phyloP scores from a whole-genome alignment of 495 filamentous ascomycete species.

The Penicillium lividum region DNA sequence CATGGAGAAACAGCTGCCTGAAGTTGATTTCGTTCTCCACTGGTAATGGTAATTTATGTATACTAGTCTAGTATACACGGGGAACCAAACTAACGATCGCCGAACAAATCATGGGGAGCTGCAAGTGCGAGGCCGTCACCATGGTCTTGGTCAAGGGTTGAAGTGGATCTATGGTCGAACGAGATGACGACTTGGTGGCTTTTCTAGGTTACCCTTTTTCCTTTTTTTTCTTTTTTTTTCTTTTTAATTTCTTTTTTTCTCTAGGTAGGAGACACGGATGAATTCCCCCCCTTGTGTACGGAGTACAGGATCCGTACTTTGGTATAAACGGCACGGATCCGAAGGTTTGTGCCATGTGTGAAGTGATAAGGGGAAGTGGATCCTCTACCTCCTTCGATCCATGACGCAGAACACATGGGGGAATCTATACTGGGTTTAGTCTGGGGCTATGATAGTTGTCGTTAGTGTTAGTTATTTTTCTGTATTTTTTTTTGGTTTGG shows the following conservation, averaged over 20 bases:
- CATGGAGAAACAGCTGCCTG: conserved; percentile 2
- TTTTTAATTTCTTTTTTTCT: neutral
- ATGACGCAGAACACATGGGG: conserved; percentile 25
- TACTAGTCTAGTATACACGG: neutral
- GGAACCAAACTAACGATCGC: conserved; percentile 19
- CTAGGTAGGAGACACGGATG: neutral
- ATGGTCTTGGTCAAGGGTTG: conserved; percentile 31
- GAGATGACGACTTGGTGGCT: neutral
- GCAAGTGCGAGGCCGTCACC: conserved; percentile 34
- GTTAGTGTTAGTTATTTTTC: too few species aligned
- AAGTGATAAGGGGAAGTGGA: conserved; percentile 7
- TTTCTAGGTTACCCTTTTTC: too few species aligned
- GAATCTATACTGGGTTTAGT: conserved; percentile 26
- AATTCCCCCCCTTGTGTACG: neutral
- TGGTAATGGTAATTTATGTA: neutral
- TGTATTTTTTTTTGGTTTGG: too few species aligned
- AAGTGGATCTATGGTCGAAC: too few species aligned
- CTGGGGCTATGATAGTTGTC: conserved; percentile 12
- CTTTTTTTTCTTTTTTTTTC: too few species aligned
- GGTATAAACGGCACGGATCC: neutral
- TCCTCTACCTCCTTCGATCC: conserved; percentile 6
- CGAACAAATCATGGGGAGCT: conserved; percentile 28
- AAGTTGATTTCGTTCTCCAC: conserved; percentile 10
- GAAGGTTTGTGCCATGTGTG: conserved; percentile 13
- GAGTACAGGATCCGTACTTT: neutral